These are phyloP conservation scores for Naganishia onofrii DNA, from an alignment of 768 basidiomycete genomes.

Conservation along the genomic window DNA sequence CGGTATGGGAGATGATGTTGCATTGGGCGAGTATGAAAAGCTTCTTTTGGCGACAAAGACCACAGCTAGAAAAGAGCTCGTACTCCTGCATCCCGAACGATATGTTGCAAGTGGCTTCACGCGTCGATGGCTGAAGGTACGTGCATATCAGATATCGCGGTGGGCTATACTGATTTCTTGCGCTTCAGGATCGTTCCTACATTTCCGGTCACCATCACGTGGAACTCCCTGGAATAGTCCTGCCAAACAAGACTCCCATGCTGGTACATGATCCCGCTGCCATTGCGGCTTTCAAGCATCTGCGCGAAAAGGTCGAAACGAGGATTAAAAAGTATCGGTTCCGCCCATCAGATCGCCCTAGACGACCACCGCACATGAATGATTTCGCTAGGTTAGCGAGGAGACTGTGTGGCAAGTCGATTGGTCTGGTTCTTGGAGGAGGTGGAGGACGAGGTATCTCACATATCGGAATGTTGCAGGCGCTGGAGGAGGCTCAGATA, in stretches of 20 bases:
- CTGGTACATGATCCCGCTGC: slow-evolving; percentile 76
- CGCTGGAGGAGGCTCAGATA: slow-evolving; percentile 83
- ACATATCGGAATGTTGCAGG: slow-evolving; percentile 82
- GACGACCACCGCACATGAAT: slow-evolving; percentile 74
- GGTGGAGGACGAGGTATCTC: slow-evolving; percentile 92
- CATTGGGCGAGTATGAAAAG: slow-evolving; percentile 89
- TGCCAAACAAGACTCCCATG: slow-evolving; percentile 55
- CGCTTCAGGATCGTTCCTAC: slow-evolving; percentile 81
- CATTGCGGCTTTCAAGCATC: slow-evolving; percentile 78
- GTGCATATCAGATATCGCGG: slow-evolving; percentile 32
- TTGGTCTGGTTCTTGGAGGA: slow-evolving; percentile 91
- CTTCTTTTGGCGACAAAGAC: slow-evolving; percentile 92
- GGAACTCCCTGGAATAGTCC: slow-evolving; percentile 61
- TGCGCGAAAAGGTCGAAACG: slow-evolving; percentile 88
- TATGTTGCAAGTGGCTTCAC: slow-evolving; percentile 86
- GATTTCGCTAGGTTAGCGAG: slow-evolving; percentile 91
- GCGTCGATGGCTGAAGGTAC: slow-evolving; percentile 88
- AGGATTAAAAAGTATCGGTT: slow-evolving; percentile 80
- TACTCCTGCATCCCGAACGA: slow-evolving; percentile 87
- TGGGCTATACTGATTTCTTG: slow-evolving; percentile 23
- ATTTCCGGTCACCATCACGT: slow-evolving; percentile 93
- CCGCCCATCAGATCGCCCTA: slow-evolving; percentile 63
- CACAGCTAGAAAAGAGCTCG: slow-evolving; percentile 94
- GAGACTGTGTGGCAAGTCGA: slow-evolving; percentile 83
- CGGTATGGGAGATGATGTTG: slow-evolving; percentile 82